These are phyloP conservation scores for Sporopachydermia lactativora DNA, from an alignment of 805 yeast genomes.

Conservation along the genomic window DNA sequence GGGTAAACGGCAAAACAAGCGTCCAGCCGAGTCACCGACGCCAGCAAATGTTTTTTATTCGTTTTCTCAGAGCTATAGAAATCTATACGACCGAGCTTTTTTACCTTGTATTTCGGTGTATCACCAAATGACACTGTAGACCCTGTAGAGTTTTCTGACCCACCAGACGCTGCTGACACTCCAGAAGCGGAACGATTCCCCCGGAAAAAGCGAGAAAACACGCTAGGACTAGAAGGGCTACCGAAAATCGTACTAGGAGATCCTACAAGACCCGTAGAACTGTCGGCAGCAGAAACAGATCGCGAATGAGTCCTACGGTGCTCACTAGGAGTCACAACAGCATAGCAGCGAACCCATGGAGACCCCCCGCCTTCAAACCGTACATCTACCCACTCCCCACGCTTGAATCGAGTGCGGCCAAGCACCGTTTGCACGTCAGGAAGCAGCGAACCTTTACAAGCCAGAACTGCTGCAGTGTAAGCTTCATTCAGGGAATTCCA, in stretches of 20 bases:
- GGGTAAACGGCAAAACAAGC: constrained; percentile 90
- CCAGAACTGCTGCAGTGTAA: constrained; percentile 49
- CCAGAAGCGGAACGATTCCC: too few relatives aligned
- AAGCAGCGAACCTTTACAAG: constrained; percentile 40
- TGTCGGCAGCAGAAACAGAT: too few relatives aligned
- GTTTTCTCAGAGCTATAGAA: constrained; percentile 75
- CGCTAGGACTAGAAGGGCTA: too few relatives aligned
- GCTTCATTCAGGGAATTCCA: constrained; percentile 42
- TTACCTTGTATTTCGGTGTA: background rate
- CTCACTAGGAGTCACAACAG: constrained; percentile 34
- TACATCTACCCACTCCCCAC: constrained; percentile 49
- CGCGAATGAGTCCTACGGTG: constrained; percentile 7
- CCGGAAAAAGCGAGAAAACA: too few relatives aligned
- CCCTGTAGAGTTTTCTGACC: too few relatives aligned
- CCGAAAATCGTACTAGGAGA: too few relatives aligned
- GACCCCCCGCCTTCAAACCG: constrained; percentile 43
- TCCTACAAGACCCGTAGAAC: too few relatives aligned
- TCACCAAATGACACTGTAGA: too few relatives aligned
- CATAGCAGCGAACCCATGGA: constrained; percentile 44
- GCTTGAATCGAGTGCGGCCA: constrained; percentile 30
- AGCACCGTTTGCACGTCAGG: constrained; percentile 46
- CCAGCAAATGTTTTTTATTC: constrained; percentile 55
- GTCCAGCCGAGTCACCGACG: constrained; percentile 54
- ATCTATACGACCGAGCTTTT: constrained; percentile 46
- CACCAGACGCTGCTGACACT: too few relatives aligned